Evolutionary conservation across 345 rosid species (phyloP), one percentile per base, ranked within the genome.

Genomic region (Cardamine occulta): DNA sequence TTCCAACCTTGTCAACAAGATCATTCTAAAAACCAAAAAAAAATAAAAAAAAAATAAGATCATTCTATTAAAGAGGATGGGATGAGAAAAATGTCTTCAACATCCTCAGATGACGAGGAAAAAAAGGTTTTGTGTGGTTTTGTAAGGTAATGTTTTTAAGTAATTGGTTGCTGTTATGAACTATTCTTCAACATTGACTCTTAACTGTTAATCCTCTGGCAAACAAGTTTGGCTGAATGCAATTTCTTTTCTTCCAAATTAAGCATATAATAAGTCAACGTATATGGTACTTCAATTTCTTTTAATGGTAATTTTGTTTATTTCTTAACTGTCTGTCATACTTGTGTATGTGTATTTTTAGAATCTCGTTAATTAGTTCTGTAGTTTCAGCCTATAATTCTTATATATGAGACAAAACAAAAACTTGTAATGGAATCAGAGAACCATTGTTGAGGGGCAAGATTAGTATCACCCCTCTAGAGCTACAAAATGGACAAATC

Each of bases 371-470:
- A 12, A 69, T 61, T 52, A 21, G 15, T 52, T 68, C 0, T 34
- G 9, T 8, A 67, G 14, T 7, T 44, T 42, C 37, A 39, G 11
- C 29, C 1, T 44, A 44, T 44, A 5, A 44, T 63, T 68, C 40
- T 34, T 47, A 53, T 62, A 63, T 62, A 34, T 62, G 65, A 45
- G 39, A 54, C 64, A 8, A 14, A 44, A 47, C n/a, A 47, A 59
- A 55, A 51, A 63, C 47, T 52, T 68, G 56, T 66, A n/a, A 2
- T 32, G 31, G 51, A 69, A 61, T 60, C 28, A 75, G 68, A 29
- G 13, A 62, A 39, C 18, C 54, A 28, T 59, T 74, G 51, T 57
- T 57, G 34, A 74, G 18, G 19, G 49, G 49, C 3, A 44, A 44
- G 8, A 15, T 44, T 44, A 8, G 15, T 44, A 14, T 44, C 15